Evolutionary conservation across 768 basidiomycete genomes (phyloP).

Genomic region (Russula foetens): DNA sequence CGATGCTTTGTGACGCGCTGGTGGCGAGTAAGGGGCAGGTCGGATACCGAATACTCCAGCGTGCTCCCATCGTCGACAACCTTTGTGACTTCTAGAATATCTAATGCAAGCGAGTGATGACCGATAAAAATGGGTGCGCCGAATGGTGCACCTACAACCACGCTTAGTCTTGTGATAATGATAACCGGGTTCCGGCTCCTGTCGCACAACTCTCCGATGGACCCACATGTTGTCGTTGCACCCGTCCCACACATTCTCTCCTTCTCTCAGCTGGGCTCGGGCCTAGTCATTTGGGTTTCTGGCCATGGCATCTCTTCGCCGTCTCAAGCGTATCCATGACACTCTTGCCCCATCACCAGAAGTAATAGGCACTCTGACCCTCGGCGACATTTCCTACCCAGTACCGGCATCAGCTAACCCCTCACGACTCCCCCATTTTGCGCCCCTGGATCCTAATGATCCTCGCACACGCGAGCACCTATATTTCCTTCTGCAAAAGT

Average conservation of each 20-base stretch:
- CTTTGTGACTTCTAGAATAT: no score
- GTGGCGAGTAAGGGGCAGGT: no score
- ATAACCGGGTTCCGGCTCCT: no score
- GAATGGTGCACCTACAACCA: no score
- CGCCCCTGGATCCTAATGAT: background rate
- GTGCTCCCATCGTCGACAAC: no score
- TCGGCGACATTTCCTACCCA: background rate
- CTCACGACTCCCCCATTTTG: background rate
- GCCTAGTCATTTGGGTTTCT: background rate
- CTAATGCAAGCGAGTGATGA: no score
- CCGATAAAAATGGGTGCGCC: no score
- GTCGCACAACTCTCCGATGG: no score
- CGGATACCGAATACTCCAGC: no score
- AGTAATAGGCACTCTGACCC: background rate
- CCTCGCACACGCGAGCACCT: background rate
- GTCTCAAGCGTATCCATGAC: background rate
- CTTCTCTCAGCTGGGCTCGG: background rate
- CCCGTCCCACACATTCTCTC: background rate
- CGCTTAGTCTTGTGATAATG: no score
- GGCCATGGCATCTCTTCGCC: background rate
- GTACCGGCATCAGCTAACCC: background rate
- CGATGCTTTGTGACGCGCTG: no score
- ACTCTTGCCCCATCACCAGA: background rate
- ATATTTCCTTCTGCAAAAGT: background rate
- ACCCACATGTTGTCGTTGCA: no score